Base-by-base conservation (phyloP, 495 filamentous ascomycete species). In the Bathelium albidoporum region DNA sequence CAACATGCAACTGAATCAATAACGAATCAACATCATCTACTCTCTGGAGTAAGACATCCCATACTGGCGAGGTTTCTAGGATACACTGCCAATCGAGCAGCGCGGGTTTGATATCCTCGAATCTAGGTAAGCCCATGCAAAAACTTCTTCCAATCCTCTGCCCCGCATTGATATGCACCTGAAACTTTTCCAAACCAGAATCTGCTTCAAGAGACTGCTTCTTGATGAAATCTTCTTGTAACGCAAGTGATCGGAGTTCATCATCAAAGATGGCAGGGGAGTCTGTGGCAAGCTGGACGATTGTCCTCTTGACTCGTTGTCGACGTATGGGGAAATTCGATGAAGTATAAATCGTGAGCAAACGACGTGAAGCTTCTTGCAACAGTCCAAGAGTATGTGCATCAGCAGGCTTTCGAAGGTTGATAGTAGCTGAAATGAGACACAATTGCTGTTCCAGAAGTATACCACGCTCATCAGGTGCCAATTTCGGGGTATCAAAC, bases 1-100 rank as follows among this genome's bases (percentile, higher is more conserved):
- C 69, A 1, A 84, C 80, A 63, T 84, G 81, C 12, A 95, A 77
- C 62, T 90, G 85, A 39, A 78, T 68, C 12, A 88, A 63, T 60
- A 85, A 83, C 24, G 80, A 79, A 4, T 80, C 74, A 4, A 82
- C 69, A 65, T 91, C 83, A 60, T 89, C 84, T 39, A 95, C 71
- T n/a, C 73, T 73, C 12, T 71, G 69, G n/a, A 79, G 62, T 20
- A 95, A 68, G 0, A 82, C 75, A 11, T 76, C 67, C 70, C 74
- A 79, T 52, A 81, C 78, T 22, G 73, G 61, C 58, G 81, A 83
- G 53, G 72, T 62, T 24, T 78, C 75, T 24, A 83, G 32, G 22
- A 87, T 77, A 2, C 72, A 61, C 59, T 78, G 79, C 86, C 85
- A 89, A 0, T 65, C 68, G 5, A 64, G 62, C 7, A 88, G 64